Percentiles rank a stretch among this genome's conserved stretches.
Conservation (phyloP, 192 early-diverging fungal species). For the Rhizoclosmatium globosum region DNA sequence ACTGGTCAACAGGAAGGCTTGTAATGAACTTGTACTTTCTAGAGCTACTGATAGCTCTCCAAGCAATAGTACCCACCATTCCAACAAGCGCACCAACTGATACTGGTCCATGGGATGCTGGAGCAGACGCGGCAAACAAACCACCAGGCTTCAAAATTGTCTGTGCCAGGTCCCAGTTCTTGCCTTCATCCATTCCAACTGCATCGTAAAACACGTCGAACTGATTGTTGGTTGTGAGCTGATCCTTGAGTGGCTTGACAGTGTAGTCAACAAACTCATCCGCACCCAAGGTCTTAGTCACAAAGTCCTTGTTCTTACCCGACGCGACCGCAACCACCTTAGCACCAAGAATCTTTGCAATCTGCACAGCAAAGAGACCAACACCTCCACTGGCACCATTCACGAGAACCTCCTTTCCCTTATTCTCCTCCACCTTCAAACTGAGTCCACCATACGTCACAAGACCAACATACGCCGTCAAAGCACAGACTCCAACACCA, state of each 20-base stretch:
- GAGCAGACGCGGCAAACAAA: constrained; percentile 31
- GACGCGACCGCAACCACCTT: constrained; percentile 30
- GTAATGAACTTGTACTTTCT: constrained; percentile 27
- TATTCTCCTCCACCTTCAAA: not conserved
- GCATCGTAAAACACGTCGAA: constrained; percentile 39
- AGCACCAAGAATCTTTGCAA: constrained; percentile 34
- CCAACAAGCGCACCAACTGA: not conserved
- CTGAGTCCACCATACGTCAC: constrained; percentile 20
- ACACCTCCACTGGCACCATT: constrained; percentile 46
- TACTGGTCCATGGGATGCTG: constrained; percentile 17
- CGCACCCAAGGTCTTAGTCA: not conserved
- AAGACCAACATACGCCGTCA: constrained; percentile 37
- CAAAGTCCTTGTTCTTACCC: constrained; percentile 33
- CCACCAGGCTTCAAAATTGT: constrained; percentile 39
- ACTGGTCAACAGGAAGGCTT: constrained; percentile 9
- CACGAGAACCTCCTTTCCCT: constrained; percentile 38
- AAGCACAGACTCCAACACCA: constrained; percentile 34
- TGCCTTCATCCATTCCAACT: constrained; percentile 37
- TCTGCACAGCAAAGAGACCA: constrained; percentile 13
- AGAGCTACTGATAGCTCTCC: constrained; percentile 1
- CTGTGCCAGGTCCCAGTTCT: constrained; percentile 27
- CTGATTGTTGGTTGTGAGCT: constrained; percentile 8
- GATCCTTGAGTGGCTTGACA: constrained; percentile 4
- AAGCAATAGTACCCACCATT: constrained; percentile 7
- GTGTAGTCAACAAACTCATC: constrained; percentile 34